A percentile compares a stretch with the other conserved stretches of the same genome.
Conservation (phyloP, 306 rosid species). For the Lupinus albus region DNA sequence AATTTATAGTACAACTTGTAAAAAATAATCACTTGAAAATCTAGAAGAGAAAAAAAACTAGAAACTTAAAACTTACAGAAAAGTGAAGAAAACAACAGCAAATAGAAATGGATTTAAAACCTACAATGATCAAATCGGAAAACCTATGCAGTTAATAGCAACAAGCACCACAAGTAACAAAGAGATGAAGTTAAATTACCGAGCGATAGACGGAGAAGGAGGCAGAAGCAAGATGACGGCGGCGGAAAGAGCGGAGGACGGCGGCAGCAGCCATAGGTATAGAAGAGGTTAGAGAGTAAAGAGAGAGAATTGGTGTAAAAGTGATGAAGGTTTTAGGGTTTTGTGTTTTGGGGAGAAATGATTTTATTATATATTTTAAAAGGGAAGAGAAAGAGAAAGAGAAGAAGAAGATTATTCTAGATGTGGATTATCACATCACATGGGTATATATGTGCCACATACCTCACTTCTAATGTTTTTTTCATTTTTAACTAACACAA, state of each 20-base stretch:
- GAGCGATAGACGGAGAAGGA: constrained; percentile 64
- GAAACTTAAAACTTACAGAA: neutral
- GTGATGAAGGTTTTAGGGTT: constrained; percentile 39
- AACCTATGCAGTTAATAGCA: neutral
- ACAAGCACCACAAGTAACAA: neutral
- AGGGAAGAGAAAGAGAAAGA: no score
- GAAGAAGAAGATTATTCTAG: no score
- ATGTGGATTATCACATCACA: no score
- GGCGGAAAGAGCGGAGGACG: constrained; percentile 61
- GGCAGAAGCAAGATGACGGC: constrained; percentile 56
- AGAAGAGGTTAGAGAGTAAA: neutral
- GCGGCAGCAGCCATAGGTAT: constrained; percentile 54
- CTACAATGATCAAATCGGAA: neutral
- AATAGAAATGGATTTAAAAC: neutral
- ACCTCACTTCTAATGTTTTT: no score
- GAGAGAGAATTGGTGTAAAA: neutral
- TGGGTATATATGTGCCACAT: no score
- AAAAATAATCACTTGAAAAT: constrained; percentile 8
- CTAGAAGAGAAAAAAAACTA: neutral
- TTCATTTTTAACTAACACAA: no score
- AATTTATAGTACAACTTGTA: no score
- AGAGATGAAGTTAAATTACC: constrained; percentile 41
- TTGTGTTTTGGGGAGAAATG: constrained; percentile 54
- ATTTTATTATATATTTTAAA: no score
- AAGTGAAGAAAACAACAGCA: neutral